These are phyloP conservation scores for Tephrocybe sp. DNA, from an alignment of 768 basidiomycete species.

Conservation along the genomic window DNA sequence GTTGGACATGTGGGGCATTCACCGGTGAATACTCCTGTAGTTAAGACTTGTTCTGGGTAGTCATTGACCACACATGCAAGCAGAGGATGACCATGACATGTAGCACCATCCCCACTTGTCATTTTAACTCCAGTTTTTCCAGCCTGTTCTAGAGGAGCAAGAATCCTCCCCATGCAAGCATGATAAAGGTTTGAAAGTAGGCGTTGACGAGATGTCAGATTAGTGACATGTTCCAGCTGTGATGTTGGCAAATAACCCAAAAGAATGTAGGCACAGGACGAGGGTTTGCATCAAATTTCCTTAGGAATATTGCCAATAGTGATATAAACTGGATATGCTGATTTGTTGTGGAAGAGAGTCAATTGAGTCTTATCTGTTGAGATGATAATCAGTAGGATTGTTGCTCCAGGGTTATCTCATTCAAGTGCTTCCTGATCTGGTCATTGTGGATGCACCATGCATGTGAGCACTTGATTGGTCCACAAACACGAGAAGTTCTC, in stretches of 20 bases:
- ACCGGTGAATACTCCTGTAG: constrained; percentile 23
- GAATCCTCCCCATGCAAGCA: constrained; percentile 28
- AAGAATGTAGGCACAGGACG: constrained; percentile 30
- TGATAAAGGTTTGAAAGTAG: constrained; percentile 36
- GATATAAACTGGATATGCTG: constrained; percentile 43
- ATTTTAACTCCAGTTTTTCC: constrained; percentile 23
- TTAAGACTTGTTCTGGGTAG: constrained; percentile 44
- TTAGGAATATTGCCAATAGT: constrained; percentile 41
- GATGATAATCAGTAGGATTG: constrained; percentile 37
- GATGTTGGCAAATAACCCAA: constrained; percentile 40
- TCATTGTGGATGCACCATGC: background rate
- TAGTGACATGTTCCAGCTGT: constrained; percentile 31
- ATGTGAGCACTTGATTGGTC: background rate
- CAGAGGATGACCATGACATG: constrained; percentile 34
- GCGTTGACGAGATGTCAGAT: constrained; percentile 23
- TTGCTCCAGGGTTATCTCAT: constrained; percentile 19
- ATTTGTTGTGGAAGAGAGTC: constrained; percentile 35
- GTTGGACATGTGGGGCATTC: constrained; percentile 29
- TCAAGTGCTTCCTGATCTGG: constrained; percentile 17
- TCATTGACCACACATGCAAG: constrained; percentile 38
- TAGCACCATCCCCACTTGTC: constrained; percentile 32
- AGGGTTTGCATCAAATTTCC: constrained; percentile 28
- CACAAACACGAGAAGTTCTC: constrained; percentile 5
- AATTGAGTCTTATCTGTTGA: constrained; percentile 42
- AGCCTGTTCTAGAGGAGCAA: constrained; percentile 25